phyloP scores from a whole-genome alignment of 176 grass and related monocot species.

The Paspalum vaginatum region DNA sequence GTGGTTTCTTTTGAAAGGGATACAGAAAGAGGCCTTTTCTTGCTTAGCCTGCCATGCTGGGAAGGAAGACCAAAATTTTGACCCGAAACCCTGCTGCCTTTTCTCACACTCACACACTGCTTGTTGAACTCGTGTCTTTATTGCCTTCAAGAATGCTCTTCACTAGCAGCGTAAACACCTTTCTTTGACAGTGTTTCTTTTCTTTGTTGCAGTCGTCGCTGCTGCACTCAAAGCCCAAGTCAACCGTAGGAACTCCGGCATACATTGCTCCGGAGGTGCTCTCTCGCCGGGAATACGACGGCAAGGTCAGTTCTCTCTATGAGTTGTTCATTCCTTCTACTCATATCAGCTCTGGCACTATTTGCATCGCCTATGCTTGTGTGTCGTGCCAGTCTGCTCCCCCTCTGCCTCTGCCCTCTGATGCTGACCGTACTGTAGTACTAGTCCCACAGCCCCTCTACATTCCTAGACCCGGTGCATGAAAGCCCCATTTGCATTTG shows the following conservation, averaged over 20 bases:
- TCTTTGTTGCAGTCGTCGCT: slow-evolving; percentile 57
- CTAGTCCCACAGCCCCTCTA: neutral
- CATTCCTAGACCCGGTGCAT: slow-evolving; percentile 30
- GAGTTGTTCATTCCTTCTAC: neutral
- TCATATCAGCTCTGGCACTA: no score
- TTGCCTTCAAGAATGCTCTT: slow-evolving; percentile 1
- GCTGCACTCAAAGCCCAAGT: slow-evolving; percentile 79
- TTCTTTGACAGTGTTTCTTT: slow-evolving; percentile 31
- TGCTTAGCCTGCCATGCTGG: slow-evolving; percentile 33
- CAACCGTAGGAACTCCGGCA: slow-evolving; percentile 75
- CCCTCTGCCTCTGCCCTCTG: neutral
- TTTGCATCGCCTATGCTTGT: slow-evolving; percentile 33
- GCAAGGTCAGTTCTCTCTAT: slow-evolving; percentile 73
- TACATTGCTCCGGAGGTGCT: slow-evolving; percentile 87
- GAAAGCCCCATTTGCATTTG: slow-evolving; percentile 2
- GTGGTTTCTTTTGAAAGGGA: neutral
- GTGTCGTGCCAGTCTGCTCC: neutral
- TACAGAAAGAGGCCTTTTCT: slow-evolving; percentile 23
- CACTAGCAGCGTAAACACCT: neutral
- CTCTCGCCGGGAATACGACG: slow-evolving; percentile 71
- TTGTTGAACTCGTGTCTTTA: slow-evolving; percentile 39
- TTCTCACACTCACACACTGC: neutral
- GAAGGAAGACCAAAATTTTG: slow-evolving; percentile 52
- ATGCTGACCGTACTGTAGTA: slow-evolving; percentile 1
- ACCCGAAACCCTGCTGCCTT: slow-evolving; percentile 41